Evolutionary conservation across 768 basidiomycete genomes (phyloP).

Genomic region (Pholiota molesta): DNA sequence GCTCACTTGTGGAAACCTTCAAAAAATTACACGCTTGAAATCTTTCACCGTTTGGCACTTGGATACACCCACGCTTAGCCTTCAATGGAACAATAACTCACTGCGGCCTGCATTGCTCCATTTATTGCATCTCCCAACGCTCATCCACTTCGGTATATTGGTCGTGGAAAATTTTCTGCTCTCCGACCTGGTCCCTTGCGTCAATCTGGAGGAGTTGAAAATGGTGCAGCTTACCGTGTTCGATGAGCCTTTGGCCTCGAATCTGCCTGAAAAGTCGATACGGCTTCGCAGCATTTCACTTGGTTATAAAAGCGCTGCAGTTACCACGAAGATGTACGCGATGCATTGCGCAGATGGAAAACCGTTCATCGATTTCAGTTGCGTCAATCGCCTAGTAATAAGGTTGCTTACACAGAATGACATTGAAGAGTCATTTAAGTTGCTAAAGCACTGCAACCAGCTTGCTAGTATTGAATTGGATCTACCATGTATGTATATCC

Average conservation of each 20-base stretch:
- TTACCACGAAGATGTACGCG: not conserved
- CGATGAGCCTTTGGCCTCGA: not conserved
- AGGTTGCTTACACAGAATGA: not conserved
- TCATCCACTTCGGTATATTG: not conserved
- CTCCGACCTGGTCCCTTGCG: constrained; percentile 6
- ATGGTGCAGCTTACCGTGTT: not conserved
- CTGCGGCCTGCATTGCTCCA: constrained; percentile 12
- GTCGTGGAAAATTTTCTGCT: constrained; percentile 6
- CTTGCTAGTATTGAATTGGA: not conserved
- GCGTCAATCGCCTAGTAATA: not conserved
- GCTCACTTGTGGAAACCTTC: not conserved
- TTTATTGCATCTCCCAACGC: constrained; percentile 12
- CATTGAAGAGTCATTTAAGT: not conserved
- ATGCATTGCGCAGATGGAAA: constrained; percentile 5
- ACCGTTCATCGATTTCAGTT: constrained; percentile 9
- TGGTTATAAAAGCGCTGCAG: not conserved
- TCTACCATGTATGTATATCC: not conserved
- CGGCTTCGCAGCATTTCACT: not conserved
- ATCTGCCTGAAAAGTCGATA: not conserved
- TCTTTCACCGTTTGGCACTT: not conserved
- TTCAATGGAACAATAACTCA: constrained; percentile 12
- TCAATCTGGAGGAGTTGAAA: constrained; percentile 5
- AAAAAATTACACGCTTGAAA: not conserved
- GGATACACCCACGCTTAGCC: not conserved
- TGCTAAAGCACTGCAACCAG: not conserved